phyloP scores from a whole-genome alignment of 768 basidiomycete species.

The Mrakia gelida region DNA sequence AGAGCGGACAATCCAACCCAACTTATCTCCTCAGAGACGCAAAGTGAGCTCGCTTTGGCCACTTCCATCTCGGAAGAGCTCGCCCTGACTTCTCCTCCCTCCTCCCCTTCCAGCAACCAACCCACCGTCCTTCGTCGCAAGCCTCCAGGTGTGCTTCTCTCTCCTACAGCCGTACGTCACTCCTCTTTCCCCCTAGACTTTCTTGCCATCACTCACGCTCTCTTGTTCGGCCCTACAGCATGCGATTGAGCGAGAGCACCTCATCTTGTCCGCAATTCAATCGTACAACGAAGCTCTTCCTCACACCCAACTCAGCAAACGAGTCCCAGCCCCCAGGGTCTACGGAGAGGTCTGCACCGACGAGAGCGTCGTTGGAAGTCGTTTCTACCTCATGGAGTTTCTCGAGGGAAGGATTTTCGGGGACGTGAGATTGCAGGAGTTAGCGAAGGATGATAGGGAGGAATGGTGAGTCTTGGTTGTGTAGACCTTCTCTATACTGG shows the following conservation, averaged over 20 bases:
- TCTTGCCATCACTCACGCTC: no score
- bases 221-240: slow-evolving; percentile 47
- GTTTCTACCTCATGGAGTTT: slow-evolving; percentile 95
- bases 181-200: no score
- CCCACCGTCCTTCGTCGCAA: slow-evolving; percentile 89
- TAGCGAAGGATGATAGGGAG: slow-evolving; percentile 56
- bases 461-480: slow-evolving; percentile 57
- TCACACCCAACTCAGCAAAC: neutral
- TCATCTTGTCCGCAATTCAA: slow-evolving; percentile 70
- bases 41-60: slow-evolving; percentile 46
- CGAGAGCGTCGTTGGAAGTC: slow-evolving; percentile 60
- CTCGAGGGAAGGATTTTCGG: slow-evolving; percentile 91
- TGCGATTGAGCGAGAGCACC: slow-evolving; percentile 90
- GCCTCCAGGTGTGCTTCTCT: slow-evolving; percentile 79
- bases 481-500: no score
- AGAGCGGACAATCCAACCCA: slow-evolving; percentile 76
- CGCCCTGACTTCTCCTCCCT: slow-evolving; percentile 41
- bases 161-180: slow-evolving; percentile 60
- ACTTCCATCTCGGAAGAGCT: neutral
- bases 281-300: slow-evolving; percentile 55
- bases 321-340: slow-evolving; percentile 17
- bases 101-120: slow-evolving; percentile 37
- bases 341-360: slow-evolving; percentile 64
- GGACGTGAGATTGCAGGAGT: slow-evolving; percentile 69
- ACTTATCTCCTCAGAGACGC: slow-evolving; percentile 88